Base-by-base conservation (phyloP, 1,139 yeast species). In the Kurtzmaniella natalensis region DNA sequence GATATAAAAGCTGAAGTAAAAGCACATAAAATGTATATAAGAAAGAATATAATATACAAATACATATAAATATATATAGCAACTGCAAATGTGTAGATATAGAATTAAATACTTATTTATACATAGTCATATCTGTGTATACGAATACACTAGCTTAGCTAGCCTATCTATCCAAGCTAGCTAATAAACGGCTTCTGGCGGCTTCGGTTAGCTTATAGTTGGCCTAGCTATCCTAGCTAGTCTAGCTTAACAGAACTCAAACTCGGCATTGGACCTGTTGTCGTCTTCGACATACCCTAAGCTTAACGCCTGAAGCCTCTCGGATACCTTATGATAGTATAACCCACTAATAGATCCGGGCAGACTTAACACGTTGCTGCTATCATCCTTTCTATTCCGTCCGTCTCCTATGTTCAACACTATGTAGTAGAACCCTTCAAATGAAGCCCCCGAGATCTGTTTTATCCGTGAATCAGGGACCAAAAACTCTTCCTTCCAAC, bases 401-500 rank as follows among this genome's bases (percentile, higher is more conserved):
- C 33, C 31, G 7, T 77, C 76, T 5, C 76, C 65, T 47, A 86
- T 88, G 54, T 85, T 84, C 49, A 87, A 78, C 28, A 87, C 87
- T 26, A 87, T 77, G 54, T 88, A 89, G 58, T 89, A 89, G 53
- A 87, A 88, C 0, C 97, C 97, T 32, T 88, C 96, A 55, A 82
- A 89, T 5, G 94, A 82, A 0, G 96, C 96, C 14, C 94, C 94
- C 28, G 72, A 70, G 21, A 82, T 75, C 39, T 67, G 73, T 43
- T 72, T 76, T n/a, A 81, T 64, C 34, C 76, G 61, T 15, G 88
- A 78, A 57, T 88, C 95, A 0, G 95, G 95, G 9, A 85, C 78
- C 41, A 88, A 61, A 50, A 86, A 87, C 49, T 79, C 77, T 55
- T 89, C 97, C 57, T 89, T 89, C 96, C 96, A 89, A 45, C 96